These are phyloP conservation scores for Teratosphaeria nubilosa DNA, from an alignment of 2,329 filamentous ascomycete genomes.

Conservation along the genomic window DNA sequence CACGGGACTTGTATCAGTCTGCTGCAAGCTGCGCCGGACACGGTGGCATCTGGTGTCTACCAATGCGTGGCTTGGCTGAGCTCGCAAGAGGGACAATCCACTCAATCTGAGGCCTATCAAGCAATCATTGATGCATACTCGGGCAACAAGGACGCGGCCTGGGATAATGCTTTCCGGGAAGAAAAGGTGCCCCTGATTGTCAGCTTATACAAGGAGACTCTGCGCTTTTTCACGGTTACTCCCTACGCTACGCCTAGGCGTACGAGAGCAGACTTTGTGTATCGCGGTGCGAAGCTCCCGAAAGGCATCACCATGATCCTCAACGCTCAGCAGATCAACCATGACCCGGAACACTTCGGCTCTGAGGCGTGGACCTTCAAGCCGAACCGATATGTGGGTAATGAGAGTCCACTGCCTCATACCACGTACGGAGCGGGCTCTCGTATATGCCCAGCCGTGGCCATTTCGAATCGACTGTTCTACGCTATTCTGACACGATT, in stretches of 20 bases:
- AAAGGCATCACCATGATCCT: slow-evolving; percentile 2
- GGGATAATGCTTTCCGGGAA: slow-evolving; percentile 1
- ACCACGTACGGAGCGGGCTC: neutral
- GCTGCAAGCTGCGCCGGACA: slow-evolving; percentile 1
- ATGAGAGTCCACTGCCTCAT: neutral
- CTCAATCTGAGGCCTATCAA: neutral
- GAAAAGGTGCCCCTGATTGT: neutral
- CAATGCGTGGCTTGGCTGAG: neutral
- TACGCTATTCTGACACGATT: neutral
- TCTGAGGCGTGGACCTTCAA: neutral
- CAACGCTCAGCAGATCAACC: slow-evolving; percentile 1
- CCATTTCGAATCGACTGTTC: neutral
- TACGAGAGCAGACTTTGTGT: neutral
- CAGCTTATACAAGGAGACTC: slow-evolving; percentile 1
- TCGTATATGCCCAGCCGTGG: slow-evolving; percentile 1
- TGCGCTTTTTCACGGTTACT: neutral
- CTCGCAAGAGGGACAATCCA: neutral
- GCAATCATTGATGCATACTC: slow-evolving; percentile 1
- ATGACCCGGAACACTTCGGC: neutral
- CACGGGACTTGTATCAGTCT: neutral
- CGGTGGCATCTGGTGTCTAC: neutral
- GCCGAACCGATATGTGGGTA: neutral
- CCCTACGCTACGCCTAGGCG: slow-evolving; percentile 1
- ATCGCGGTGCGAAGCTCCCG: neutral
- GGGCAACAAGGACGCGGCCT: neutral